phyloP scores from a whole-genome alignment of 306 rosid genomes.

The Prunus padus region DNA sequence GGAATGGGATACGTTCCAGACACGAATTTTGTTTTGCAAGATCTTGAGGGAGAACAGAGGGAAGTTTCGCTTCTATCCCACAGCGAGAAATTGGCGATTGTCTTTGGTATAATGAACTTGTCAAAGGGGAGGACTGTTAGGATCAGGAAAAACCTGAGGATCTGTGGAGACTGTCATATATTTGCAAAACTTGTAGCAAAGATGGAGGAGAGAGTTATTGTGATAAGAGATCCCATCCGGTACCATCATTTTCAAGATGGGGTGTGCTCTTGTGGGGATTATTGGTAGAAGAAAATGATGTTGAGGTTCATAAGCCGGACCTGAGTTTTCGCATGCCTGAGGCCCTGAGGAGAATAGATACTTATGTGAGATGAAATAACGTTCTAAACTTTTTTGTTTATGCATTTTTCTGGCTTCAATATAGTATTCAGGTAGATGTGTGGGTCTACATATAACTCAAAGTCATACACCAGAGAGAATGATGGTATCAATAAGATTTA shows the following conservation, averaged over 20 bases:
- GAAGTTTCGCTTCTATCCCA: slow-evolving; percentile 76
- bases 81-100: slow-evolving; percentile 80
- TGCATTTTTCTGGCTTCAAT: too few species aligned
- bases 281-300: slow-evolving; percentile 50
- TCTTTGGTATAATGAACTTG: slow-evolving; percentile 66
- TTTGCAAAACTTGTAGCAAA: slow-evolving; percentile 68
- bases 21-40: slow-evolving; percentile 81
- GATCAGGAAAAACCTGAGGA: slow-evolving; percentile 84
- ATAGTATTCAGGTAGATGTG: too few species aligned
- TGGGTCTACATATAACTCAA: too few species aligned
- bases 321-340: too few species aligned
- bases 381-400: too few species aligned
- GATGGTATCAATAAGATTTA: too few species aligned
- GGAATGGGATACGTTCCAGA: slow-evolving; percentile 76
- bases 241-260: slow-evolving; percentile 87
- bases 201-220: slow-evolving; percentile 58
- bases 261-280: slow-evolving; percentile 82
- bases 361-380: too few species aligned
- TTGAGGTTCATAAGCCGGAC: not conserved
- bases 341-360: too few species aligned
- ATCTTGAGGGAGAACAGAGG: slow-evolving; percentile 82
- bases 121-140: slow-evolving; percentile 67
- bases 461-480: too few species aligned
- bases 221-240: slow-evolving; percentile 82
- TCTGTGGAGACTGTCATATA: slow-evolving; percentile 87